A percentile compares a stretch with the other conserved stretches of the same genome.
Evolutionary conservation across 2,329 filamentous ascomycete species (phyloP).

Genomic region (Aspergillus oerlinghausenensis): DNA sequence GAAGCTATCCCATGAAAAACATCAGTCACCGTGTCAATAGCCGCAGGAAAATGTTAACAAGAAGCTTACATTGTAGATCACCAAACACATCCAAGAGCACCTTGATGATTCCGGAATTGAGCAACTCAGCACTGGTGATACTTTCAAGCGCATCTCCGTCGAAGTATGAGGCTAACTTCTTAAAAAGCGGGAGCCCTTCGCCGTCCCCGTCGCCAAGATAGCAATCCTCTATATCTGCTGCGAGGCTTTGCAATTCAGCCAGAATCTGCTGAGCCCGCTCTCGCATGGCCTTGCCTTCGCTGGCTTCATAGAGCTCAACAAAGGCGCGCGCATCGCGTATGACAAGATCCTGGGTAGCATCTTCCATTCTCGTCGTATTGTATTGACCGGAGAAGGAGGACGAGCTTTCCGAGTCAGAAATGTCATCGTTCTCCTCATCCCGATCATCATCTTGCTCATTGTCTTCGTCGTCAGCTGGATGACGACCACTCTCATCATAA

Average conservation of each 20-base stretch:
- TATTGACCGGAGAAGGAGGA: slow-evolving; percentile 47
- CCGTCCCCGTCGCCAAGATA: slow-evolving; percentile 50
- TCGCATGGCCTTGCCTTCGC: slow-evolving; percentile 69
- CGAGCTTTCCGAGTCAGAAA: slow-evolving; percentile 66
- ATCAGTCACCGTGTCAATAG: neutral
- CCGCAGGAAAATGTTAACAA: neutral
- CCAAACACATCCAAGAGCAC: slow-evolving; percentile 79
- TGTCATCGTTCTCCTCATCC: slow-evolving; percentile 43
- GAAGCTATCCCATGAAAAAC: slow-evolving; percentile 9
- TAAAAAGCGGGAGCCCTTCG: slow-evolving; percentile 65
- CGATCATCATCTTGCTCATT: slow-evolving; percentile 52
- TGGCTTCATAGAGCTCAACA: slow-evolving; percentile 74
- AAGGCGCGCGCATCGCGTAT: slow-evolving; percentile 75
- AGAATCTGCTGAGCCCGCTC: slow-evolving; percentile 75
- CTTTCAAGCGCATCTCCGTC: slow-evolving; percentile 84
- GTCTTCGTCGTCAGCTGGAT: slow-evolving; percentile 37
- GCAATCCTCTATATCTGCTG: slow-evolving; percentile 65
- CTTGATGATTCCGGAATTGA: slow-evolving; percentile 84
- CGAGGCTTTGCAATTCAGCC: slow-evolving; percentile 65
- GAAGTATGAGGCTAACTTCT: slow-evolving; percentile 74
- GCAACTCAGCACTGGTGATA: slow-evolving; percentile 89
- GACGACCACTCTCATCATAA: slow-evolving; percentile 40
- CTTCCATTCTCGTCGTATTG: slow-evolving; percentile 34
- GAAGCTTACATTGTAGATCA: slow-evolving; percentile 51
- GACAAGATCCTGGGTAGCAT: slow-evolving; percentile 66